A percentile compares a stretch with the other conserved stretches of the same genome.
These are phyloP conservation scores for Gilbertella persicaria DNA, from an alignment of 371 early-diverging fungal genomes.

Conservation along the genomic window DNA sequence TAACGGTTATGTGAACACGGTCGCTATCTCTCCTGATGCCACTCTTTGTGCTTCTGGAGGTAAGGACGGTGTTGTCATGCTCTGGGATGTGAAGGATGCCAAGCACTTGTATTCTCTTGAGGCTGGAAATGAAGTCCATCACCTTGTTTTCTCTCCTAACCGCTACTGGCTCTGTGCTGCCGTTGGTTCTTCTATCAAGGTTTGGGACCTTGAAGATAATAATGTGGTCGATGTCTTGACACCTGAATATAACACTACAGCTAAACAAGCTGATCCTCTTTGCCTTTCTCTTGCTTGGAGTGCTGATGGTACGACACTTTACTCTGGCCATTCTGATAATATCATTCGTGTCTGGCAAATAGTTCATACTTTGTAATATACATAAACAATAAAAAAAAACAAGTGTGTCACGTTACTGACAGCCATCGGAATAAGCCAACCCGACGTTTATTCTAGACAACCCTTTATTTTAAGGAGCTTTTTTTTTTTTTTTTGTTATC, in stretches of 20 bases:
- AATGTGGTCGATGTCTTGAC: constrained; percentile 88
- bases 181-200: constrained; percentile 91
- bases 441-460: no score
- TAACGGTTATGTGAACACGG: constrained; percentile 93
- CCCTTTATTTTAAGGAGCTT: no score
- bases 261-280: constrained; percentile 70
- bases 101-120: constrained; percentile 98
- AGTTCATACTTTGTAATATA: constrained; percentile 50
- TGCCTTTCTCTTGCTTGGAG: constrained; percentile 96
- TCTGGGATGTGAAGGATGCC: constrained; percentile 98
- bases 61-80: constrained; percentile 96
- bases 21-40: constrained; percentile 98
- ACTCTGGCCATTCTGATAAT: constrained; percentile 96
- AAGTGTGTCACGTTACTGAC: background rate
- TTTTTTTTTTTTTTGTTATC: no score
- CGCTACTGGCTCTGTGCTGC: constrained; percentile 99
- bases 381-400: background rate
- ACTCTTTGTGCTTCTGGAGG: constrained; percentile 99
- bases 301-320: constrained; percentile 94
- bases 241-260: constrained; percentile 79
- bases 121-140: constrained; percentile 90
- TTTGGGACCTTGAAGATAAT: constrained; percentile 98
- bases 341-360: constrained; percentile 91
- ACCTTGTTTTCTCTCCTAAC: constrained; percentile 97
- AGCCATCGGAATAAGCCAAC: background rate